phyloP scores from a whole-genome alignment of 352 stramenopile species.

The Phytophthora hybrid region DNA sequence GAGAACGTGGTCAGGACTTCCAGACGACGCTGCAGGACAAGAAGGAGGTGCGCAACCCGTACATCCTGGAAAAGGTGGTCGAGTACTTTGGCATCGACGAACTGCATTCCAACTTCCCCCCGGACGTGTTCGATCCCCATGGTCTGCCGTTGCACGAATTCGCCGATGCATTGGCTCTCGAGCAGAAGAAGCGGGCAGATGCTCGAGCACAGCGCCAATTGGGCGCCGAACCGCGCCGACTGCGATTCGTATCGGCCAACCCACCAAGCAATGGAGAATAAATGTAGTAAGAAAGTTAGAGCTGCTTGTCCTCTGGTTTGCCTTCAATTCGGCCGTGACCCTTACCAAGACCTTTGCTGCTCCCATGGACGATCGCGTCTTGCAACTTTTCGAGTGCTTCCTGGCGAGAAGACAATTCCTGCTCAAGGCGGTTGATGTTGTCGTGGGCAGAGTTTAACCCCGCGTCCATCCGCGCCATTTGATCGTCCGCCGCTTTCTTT shows the following conservation, averaged over 20 bases:
- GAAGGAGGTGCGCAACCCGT: slow-evolving; percentile 89
- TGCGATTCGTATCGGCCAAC: slow-evolving; percentile 35
- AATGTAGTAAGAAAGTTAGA: slow-evolving; percentile 20
- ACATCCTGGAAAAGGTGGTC: slow-evolving; percentile 89
- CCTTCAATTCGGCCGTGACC: slow-evolving; percentile 34
- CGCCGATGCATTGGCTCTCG: slow-evolving; percentile 64
- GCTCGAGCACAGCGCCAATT: slow-evolving; percentile 45
- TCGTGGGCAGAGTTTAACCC: slow-evolving; percentile 19
- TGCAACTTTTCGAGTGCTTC: slow-evolving; percentile 29
- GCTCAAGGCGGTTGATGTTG: slow-evolving; percentile 9
- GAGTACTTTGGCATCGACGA: slow-evolving; percentile 90
- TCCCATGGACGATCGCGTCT: slow-evolving; percentile 39
- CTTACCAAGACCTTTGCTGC: slow-evolving; percentile 59
- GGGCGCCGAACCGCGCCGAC: slow-evolving; percentile 14
- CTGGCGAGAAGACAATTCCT: slow-evolving; percentile 30
- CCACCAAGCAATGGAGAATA: slow-evolving; percentile 24
- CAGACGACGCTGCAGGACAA: slow-evolving; percentile 77
- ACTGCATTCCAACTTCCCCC: slow-evolving; percentile 74
- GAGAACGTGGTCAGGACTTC: slow-evolving; percentile 58
- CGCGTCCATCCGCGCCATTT: slow-evolving; percentile 45
- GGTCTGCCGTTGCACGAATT: slow-evolving; percentile 77
- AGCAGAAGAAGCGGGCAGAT: slow-evolving; percentile 68
- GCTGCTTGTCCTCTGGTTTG: slow-evolving; percentile 20
- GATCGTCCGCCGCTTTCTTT: slow-evolving; percentile 57
- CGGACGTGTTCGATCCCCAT: slow-evolving; percentile 75